Base-by-base conservation (phyloP, 2,329 filamentous ascomycete genomes). In the Monosporascus sp. region DNA sequence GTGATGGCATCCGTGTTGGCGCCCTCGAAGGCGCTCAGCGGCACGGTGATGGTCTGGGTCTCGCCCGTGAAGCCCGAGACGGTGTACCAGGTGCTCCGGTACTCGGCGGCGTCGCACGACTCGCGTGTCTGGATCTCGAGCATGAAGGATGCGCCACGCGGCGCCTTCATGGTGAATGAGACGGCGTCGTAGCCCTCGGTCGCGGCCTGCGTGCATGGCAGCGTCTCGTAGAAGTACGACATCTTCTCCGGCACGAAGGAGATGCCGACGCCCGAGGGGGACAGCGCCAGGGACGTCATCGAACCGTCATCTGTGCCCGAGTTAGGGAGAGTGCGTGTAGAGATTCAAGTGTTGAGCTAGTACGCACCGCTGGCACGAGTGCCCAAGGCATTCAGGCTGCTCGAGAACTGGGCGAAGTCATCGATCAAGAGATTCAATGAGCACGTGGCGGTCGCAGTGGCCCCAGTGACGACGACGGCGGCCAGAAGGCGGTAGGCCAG, bases 51-150 rank as follows among this genome's bases (percentile, higher is more conserved):
- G 11, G 68, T 73, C 60, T 76, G 71, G 0, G 65, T 65, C 22
- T 58, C 54, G 18, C 72, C 74, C 9, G 72, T 74, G 48, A 77
- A 59, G 7, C 67, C 70, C 45, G 58, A 63, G 22, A 77, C 60
- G 9, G 63, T 60, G 18, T 57, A 62, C 55, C 60, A 73, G 55
- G 71, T 66, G 51, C 72, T 76, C 6, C 58, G 68, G 62, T 73
- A 75, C 35, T 60, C 51, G 0, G 63, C 59, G 3, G 65, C 66
- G 1, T 69, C 61, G 63, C 75, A 78, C 3, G 68, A 66, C 3
- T 63, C 63, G 55, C 68, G 68, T n/a, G 72, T 75, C 60, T 77
- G 75, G 26, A 78, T 65, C 60, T 77, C 74, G 11, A 78, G 31
- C 70, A 65, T 26, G 65, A 71, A 46, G 66, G 68, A 38, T 64